Conservation (phyloP, 1,139 yeast genomes). For the Diutina ranongensis region DNA sequence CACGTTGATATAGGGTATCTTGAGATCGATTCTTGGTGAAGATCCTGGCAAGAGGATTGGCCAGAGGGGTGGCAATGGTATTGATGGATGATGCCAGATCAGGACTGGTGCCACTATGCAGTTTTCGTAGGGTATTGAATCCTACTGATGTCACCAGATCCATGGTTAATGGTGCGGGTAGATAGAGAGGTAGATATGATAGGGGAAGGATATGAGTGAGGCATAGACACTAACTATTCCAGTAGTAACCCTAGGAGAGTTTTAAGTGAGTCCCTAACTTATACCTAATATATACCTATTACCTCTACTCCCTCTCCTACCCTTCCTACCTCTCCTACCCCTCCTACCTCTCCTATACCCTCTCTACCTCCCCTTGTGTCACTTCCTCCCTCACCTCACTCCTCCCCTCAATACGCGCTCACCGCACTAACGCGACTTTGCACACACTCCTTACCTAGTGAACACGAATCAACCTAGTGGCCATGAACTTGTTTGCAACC, state of each 20-base stretch:
- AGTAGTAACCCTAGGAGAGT: too few relatives aligned
- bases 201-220: not conserved
- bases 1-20: not conserved
- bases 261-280: too few relatives aligned
- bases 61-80: not conserved
- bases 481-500: constrained; percentile 19
- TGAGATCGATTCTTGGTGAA: not conserved
- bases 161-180: not conserved
- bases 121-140: constrained; percentile 3
- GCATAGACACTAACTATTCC: too few relatives aligned
- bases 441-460: too few relatives aligned
- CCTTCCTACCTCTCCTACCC: not conserved
- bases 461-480: not conserved
- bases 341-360: not conserved
- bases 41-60: not conserved
- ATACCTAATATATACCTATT: too few relatives aligned
- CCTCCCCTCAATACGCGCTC: too few relatives aligned
- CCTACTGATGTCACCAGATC: constrained; percentile 2
- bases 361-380: not conserved
- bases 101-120: not conserved
- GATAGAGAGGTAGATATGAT: not conserved
- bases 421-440: too few relatives aligned
- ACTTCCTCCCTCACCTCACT: too few relatives aligned
- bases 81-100: not conserved
- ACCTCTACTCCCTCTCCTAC: not conserved